These are phyloP conservation scores for Geranium incanum DNA, from an alignment of 441 rosid genomes.

Conservation along the genomic window DNA sequence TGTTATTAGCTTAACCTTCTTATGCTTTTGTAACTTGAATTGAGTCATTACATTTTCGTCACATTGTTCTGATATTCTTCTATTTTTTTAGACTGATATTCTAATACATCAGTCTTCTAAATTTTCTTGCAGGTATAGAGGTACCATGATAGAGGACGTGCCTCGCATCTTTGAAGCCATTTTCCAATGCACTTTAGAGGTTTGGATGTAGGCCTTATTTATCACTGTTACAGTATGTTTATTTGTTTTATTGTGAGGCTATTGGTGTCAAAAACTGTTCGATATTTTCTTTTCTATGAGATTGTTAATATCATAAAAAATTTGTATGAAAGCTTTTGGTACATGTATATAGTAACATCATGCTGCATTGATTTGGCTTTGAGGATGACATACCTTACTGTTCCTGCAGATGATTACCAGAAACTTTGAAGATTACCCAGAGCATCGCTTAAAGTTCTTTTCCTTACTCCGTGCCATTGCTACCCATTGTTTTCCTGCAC, in stretches of 20 bases:
- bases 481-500: constrained; percentile 83
- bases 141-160: constrained; percentile 91
- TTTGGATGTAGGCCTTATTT: not conserved
- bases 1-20: not conserved
- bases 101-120: not conserved
- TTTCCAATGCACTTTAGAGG: constrained; percentile 99
- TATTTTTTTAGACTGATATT: not conserved
- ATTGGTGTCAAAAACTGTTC: not conserved
- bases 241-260: not conserved
- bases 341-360: not conserved
- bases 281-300: not conserved
- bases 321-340: too few relatives aligned
- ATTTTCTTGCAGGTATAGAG: constrained; percentile 56
- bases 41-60: not conserved
- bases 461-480: constrained; percentile 99
- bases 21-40: not conserved
- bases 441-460: constrained; percentile 97
- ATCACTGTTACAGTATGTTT: not conserved
- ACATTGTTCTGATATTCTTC: not conserved
- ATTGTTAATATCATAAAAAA: not conserved
- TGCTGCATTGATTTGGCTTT: not conserved
- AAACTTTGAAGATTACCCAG: constrained; percentile 98
- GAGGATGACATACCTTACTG: constrained; percentile 12
- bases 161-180: constrained; percentile 98
- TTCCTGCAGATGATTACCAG: constrained; percentile 85